Evolutionary conservation across 1,139 yeast genomes (phyloP).

Genomic region (Blastobotrys indianensis): DNA sequence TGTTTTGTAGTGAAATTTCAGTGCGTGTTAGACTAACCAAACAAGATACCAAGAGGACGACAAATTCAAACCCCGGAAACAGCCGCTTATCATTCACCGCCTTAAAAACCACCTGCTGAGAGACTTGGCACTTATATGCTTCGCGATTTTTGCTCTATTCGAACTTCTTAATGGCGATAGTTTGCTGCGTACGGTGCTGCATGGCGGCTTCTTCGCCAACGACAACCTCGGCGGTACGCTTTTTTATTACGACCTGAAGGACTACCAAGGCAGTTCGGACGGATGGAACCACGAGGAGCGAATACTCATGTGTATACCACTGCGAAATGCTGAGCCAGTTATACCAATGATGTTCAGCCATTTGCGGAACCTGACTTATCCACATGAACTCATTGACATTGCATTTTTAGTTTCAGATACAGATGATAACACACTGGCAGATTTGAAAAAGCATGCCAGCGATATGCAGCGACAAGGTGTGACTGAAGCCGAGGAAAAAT

Average conservation of each 20-base stretch:
- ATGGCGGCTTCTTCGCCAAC: background rate
- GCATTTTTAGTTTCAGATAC: conserved; percentile 63
- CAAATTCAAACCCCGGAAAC: conserved; percentile 8
- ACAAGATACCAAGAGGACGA: conserved; percentile 5
- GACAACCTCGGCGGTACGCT: conserved; percentile 34
- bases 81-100: background rate
- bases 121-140: conserved; percentile 1
- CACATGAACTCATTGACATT: conserved; percentile 56
- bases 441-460: conserved; percentile 55
- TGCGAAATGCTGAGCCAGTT: conserved; percentile 62
- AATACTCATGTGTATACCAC: conserved; percentile 56
- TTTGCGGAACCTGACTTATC: conserved; percentile 54
- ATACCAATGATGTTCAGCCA: conserved; percentile 59
- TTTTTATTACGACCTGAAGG: conserved; percentile 48
- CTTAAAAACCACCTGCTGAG: conserved; percentile 3
- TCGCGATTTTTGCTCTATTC: conserved; percentile 4
- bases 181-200: background rate
- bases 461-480: conserved; percentile 35
- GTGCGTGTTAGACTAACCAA: background rate
- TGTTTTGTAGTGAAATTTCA: no score
- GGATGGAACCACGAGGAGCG: conserved; percentile 54
- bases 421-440: conserved; percentile 56
- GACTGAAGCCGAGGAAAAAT: background rate
- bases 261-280: conserved; percentile 42
- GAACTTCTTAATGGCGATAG: conserved; percentile 5